Evolutionary conservation across 2,329 filamentous ascomycete genomes (phyloP).

Genomic region (Sclerotinia nivalis): DNA sequence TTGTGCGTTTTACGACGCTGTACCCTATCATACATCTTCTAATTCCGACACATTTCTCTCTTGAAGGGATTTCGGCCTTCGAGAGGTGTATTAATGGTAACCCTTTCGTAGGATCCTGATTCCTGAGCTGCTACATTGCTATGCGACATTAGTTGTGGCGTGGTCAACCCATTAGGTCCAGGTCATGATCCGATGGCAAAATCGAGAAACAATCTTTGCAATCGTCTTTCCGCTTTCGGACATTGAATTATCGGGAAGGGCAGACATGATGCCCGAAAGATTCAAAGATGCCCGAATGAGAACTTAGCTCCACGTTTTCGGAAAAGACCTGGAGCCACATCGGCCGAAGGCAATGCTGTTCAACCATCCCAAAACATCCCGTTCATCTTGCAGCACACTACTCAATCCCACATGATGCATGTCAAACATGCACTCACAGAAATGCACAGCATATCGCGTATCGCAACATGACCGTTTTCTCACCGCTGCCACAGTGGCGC

Average conservation of each 20-base stretch:
- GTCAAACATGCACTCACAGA: neutral
- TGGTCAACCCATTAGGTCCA: too few species aligned
- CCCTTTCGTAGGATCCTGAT: neutral
- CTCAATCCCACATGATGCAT: neutral
- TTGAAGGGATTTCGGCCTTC: neutral
- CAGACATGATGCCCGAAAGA: neutral
- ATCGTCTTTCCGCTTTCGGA: too few species aligned
- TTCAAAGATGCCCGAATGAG: neutral
- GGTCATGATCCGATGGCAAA: neutral
- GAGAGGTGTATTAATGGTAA: neutral
- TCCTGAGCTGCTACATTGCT: neutral
- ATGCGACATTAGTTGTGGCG: neutral
- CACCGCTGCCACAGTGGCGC: neutral
- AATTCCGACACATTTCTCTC: neutral
- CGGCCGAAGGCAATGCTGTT: neutral
- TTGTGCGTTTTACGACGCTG: neutral
- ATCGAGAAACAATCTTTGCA: too few species aligned
- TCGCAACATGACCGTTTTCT: neutral
- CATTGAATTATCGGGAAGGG: neutral
- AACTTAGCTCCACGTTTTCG: neutral
- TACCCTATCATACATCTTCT: neutral
- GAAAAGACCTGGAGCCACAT: neutral
- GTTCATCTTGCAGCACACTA: neutral
- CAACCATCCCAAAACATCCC: too few species aligned
- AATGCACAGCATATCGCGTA: neutral